phyloP scores from a whole-genome alignment of 257 asterid genomes.

The Prunella vulgaris region DNA sequence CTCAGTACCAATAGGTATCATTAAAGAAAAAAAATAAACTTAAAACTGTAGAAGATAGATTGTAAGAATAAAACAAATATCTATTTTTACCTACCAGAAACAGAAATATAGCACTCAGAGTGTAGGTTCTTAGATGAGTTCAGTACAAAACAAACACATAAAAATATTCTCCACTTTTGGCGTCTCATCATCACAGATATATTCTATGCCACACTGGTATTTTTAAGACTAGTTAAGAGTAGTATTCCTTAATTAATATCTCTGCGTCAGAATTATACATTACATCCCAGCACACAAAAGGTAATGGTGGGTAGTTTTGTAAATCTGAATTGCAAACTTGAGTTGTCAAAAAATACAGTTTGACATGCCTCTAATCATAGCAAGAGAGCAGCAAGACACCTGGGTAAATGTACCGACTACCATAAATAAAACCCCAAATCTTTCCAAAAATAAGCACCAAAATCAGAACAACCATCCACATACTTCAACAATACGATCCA shows the following conservation, averaged over 20 bases:
- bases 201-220: conserved; percentile 4
- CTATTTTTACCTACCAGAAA: not conserved
- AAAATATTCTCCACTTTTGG: conserved; percentile 4
- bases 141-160: conserved; percentile 11
- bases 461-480: not conserved
- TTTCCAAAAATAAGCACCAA: conserved; percentile 4
- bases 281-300: conserved; percentile 15
- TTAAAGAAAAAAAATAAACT: not conserved
- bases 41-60: not conserved
- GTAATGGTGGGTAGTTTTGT: conserved; percentile 13
- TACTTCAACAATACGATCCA: not conserved
- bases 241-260: not conserved
- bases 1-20: not conserved
- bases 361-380: conserved; percentile 5
- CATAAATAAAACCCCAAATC: conserved; percentile 1
- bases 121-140: conserved; percentile 5
- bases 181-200: conserved; percentile 8
- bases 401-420: conserved; percentile 5
- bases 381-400: not conserved
- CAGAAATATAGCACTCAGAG: conserved; percentile 5
- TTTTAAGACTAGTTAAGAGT: not conserved
- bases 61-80: not conserved
- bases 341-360: not conserved
- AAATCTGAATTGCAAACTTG: conserved; percentile 14
- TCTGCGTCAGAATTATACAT: not conserved